phyloP scores from a whole-genome alignment of 306 rosid species.

The Herpetospermum pedunculosum region DNA sequence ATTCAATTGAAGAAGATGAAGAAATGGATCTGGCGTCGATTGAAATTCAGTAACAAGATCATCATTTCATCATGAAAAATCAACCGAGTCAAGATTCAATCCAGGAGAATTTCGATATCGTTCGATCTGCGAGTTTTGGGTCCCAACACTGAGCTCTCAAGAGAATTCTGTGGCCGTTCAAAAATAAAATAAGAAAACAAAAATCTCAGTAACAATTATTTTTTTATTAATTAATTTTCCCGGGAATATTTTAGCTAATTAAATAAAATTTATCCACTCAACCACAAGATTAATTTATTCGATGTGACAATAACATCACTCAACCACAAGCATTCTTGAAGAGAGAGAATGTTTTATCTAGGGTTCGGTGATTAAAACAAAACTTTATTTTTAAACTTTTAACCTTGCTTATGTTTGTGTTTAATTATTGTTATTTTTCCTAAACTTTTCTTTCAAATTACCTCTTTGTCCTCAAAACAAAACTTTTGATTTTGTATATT shows the following conservation, averaged over 20 bases:
- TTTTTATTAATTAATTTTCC: not conserved
- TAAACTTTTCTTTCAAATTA: too few species aligned
- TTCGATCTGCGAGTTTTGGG: conserved; percentile 3
- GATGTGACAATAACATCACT: not conserved
- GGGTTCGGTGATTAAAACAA: not conserved
- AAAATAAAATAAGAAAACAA: not conserved
- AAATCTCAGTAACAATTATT: not conserved
- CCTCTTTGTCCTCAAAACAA: not conserved
- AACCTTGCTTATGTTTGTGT: not conserved
- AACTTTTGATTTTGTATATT: too few species aligned
- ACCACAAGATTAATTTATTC: not conserved
- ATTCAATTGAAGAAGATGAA: not conserved
- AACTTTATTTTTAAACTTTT: too few species aligned
- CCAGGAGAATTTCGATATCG: not conserved
- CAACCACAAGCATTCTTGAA: not conserved
- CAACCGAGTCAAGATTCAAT: not conserved
- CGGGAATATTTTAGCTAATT: not conserved
- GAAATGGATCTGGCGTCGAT: not conserved
- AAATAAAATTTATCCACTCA: not conserved
- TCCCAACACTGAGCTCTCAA: not conserved
- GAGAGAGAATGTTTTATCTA: not conserved
- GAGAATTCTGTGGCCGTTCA: not conserved
- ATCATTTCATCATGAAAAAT: not conserved
- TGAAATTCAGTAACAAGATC: not conserved
- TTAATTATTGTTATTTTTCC: too few species aligned